A percentile compares a stretch with the other conserved stretches of the same genome.
phyloP scores from a whole-genome alignment of 2,329 filamentous ascomycete species.

The Neonectria ditissima region DNA sequence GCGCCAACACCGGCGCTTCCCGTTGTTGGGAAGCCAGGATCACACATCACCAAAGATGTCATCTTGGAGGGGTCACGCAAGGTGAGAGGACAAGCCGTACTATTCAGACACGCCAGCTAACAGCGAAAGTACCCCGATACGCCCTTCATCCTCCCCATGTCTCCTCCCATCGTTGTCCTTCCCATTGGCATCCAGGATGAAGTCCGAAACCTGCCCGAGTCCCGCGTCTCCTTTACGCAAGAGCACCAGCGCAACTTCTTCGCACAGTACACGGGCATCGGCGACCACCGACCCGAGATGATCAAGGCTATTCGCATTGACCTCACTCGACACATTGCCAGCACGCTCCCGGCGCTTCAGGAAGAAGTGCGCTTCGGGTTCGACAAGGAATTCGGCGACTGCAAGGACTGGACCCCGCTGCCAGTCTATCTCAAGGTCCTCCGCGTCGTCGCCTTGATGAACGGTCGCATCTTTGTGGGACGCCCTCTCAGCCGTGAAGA shows the following conservation, averaged over 20 bases:
- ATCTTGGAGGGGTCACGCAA: constrained; percentile 22
- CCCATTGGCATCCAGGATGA: constrained; percentile 22
- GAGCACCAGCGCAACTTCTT: constrained; percentile 28
- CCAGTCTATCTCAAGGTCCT: constrained; percentile 23
- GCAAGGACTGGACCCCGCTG: constrained; percentile 20
- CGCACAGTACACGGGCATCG: constrained; percentile 22
- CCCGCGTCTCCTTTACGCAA: constrained; percentile 16
- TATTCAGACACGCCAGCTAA: neutral
- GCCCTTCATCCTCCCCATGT: constrained; percentile 26
- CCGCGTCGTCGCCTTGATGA: constrained; percentile 26
- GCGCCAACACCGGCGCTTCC: constrained; percentile 13
- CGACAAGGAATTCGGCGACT: constrained; percentile 25
- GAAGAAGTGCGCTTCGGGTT: constrained; percentile 21
- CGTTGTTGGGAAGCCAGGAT: constrained; percentile 13
- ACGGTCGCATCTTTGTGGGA: constrained; percentile 25
- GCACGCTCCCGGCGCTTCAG: constrained; percentile 22
- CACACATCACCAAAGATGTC: constrained; percentile 19
- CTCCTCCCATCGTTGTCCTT: constrained; percentile 20
- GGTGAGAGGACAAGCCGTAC: neutral
- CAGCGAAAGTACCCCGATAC: constrained; percentile 14
- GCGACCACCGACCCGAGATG: constrained; percentile 24
- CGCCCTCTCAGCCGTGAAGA: constrained; percentile 23
- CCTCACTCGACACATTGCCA: constrained; percentile 24
- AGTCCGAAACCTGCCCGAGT: constrained; percentile 22
- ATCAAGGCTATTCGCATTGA: constrained; percentile 29